Evolutionary conservation across 2,329 filamentous ascomycete genomes (phyloP), one percentile per base, ranked within the genome.

Genomic region (Alternaria metachromatica): DNA sequence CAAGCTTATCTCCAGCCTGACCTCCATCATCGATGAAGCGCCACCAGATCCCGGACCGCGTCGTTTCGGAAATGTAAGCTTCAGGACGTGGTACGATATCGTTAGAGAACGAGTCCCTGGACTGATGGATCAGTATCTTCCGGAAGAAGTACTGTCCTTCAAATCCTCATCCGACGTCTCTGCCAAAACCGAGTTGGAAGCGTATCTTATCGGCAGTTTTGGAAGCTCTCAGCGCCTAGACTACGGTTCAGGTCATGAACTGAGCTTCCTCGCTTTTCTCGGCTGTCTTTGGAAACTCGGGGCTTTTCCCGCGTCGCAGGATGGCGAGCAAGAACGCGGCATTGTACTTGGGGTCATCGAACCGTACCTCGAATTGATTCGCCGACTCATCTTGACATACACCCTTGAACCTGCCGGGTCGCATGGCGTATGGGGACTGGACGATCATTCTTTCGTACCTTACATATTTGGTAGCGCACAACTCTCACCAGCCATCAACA

Each of bases 401-500:
- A 97, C 90, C 1, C 87, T 99, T 20, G 96, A 99, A 77, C 96
- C 96, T 5, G 96, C 96, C 6, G 96, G 96, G 3, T 97, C 95
- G 1, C 96, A 98, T 77, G 96, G 96, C 4, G 96, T 99, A 20
- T 99, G 96, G 96, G 96, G 96, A 20, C 86, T 99, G n/a, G 96
- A 99, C 77, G 96, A 99, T 79, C 95, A 99, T 81, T 94, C 89
- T 9, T 98, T 99, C 78, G 80, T 96, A 25, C 92, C 96, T 0
- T 99, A 98, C 80, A 93, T 99, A 60, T 94, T 98, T 68, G 96
- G 96, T 30, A 97, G 94, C 3, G 94, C 96, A 0, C 96, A 99
- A 77, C 85, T 96, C 44, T 91, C 91, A 10, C 90, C 93, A 1
- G 87, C 94, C 2, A 92, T 97, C 67, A 66, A 62, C 2, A 82